These are phyloP conservation scores for Chytriomyces confervae DNA, from an alignment of 192 early-diverging fungal species.

Conservation along the genomic window DNA sequence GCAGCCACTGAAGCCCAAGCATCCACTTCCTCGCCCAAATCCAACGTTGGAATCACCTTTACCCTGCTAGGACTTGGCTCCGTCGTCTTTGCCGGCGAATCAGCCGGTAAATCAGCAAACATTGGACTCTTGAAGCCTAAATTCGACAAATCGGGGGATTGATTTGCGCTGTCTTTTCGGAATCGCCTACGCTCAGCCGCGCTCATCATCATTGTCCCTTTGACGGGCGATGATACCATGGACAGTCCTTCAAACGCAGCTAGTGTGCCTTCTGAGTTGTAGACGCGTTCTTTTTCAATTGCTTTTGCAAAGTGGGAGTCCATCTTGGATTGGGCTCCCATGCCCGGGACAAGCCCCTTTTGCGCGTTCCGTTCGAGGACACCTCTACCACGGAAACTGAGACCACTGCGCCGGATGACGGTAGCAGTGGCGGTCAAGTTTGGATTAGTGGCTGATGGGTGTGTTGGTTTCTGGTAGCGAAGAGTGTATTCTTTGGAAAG, in stretches of 20 bases:
- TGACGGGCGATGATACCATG: too few species aligned
- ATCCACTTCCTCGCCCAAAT: slow-evolving; percentile 21
- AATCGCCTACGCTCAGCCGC: not conserved
- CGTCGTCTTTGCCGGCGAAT: not conserved
- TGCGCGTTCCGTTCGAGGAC: slow-evolving; percentile 25
- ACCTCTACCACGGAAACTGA: slow-evolving; percentile 47
- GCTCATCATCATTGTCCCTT: not conserved
- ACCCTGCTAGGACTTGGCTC: not conserved
- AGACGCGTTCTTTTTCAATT: not conserved
- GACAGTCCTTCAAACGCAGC: not conserved
- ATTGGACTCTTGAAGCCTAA: not conserved
- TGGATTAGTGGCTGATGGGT: not conserved
- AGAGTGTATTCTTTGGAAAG: slow-evolving; percentile 21
- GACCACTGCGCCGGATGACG: slow-evolving; percentile 14
- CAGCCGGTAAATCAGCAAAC: not conserved
- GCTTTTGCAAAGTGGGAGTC: slow-evolving; percentile 6
- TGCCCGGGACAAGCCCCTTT: slow-evolving; percentile 6
- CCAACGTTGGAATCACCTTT: not conserved
- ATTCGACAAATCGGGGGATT: not conserved
- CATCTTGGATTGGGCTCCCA: not conserved
- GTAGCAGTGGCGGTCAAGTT: not conserved
- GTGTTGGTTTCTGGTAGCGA: slow-evolving; percentile 8
- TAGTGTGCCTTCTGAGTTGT: not conserved
- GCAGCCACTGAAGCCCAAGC: not conserved
- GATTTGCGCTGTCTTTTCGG: not conserved